phyloP scores from a whole-genome alignment of 176 grass and related monocot species.

The Phoenix roebelenii region DNA sequence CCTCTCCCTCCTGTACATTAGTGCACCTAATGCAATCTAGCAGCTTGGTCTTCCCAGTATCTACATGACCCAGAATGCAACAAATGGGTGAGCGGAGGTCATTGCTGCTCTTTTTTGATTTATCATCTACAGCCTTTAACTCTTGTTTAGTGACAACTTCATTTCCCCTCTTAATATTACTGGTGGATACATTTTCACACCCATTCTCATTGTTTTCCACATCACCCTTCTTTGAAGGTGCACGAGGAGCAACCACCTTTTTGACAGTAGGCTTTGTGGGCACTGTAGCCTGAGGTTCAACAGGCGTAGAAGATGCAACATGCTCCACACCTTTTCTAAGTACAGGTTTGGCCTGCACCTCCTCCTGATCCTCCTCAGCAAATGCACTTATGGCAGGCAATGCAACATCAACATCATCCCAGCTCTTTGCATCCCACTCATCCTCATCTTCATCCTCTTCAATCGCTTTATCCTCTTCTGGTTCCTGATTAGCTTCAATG shows the following conservation, averaged over 20 bases:
- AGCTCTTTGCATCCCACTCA: constrained; percentile 98
- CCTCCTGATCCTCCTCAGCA: constrained; percentile 61
- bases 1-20: constrained; percentile 93
- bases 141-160: constrained; percentile 34
- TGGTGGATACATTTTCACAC: constrained; percentile 14
- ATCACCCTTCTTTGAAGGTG: constrained; percentile 28
- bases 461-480: constrained; percentile 42
- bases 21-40: constrained; percentile 81
- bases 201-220: constrained; percentile 23
- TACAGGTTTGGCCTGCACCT: constrained; percentile 28
- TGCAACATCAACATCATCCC: constrained; percentile 88
- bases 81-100: constrained; percentile 90
- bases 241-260: constrained; percentile 39
- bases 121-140: constrained; percentile 29
- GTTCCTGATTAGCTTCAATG: constrained; percentile 46
- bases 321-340: constrained; percentile 18
- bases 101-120: constrained; percentile 25
- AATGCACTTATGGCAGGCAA: constrained; percentile 49
- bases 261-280: constrained; percentile 36
- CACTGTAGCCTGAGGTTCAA: constrained; percentile 36
- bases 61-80: constrained; percentile 92
- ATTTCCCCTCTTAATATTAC: constrained; percentile 45
- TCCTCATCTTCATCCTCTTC: constrained; percentile 72
- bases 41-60: constrained; percentile 94
- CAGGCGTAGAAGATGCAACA: not conserved